Conservation (phyloP, 768 basidiomycete species). For the Termitomyces sp. region DNA sequence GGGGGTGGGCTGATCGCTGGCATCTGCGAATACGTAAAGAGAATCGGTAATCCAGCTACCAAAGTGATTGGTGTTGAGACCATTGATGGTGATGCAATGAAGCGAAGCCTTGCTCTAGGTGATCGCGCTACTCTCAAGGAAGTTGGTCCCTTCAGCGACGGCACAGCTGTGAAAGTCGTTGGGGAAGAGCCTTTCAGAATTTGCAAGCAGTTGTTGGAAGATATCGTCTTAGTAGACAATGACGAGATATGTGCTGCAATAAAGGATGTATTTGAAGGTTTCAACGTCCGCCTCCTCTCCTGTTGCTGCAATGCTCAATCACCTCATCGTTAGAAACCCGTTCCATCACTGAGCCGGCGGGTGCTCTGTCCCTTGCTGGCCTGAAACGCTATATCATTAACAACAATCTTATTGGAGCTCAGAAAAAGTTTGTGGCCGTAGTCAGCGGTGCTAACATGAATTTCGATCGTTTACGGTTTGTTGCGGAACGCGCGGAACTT, state of each 20-base stretch:
- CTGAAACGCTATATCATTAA: conserved; percentile 81
- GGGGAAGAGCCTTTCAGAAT: conserved; percentile 94
- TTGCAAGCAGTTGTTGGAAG: conserved; percentile 80
- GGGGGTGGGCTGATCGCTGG: conserved; percentile 94
- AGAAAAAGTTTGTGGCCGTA: conserved; percentile 86
- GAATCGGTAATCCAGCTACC: conserved; percentile 80
- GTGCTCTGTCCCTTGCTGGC: conserved; percentile 88
- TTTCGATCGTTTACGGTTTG: conserved; percentile 92
- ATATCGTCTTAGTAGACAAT: conserved; percentile 79
- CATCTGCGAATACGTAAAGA: conserved; percentile 86
- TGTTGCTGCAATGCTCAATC: conserved; percentile 1
- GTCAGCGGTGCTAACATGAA: conserved; percentile 99
- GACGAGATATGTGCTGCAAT: conserved; percentile 98
- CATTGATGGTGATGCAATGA: conserved; percentile 92
- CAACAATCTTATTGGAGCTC: conserved; percentile 76
- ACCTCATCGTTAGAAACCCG: conserved; percentile 64
- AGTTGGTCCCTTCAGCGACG: conserved; percentile 95
- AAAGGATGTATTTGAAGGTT: conserved; percentile 98
- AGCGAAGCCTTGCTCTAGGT: conserved; percentile 71
- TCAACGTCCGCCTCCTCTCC: conserved; percentile 8
- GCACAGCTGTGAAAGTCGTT: conserved; percentile 94
- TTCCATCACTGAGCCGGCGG: conserved; percentile 94
- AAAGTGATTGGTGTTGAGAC: conserved; percentile 92
- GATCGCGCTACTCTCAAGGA: conserved; percentile 80
- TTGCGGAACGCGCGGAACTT: conserved; percentile 97